These are phyloP conservation scores for Populus hybrid DNA, from an alignment of 441 rosid species.

Conservation along the genomic window DNA sequence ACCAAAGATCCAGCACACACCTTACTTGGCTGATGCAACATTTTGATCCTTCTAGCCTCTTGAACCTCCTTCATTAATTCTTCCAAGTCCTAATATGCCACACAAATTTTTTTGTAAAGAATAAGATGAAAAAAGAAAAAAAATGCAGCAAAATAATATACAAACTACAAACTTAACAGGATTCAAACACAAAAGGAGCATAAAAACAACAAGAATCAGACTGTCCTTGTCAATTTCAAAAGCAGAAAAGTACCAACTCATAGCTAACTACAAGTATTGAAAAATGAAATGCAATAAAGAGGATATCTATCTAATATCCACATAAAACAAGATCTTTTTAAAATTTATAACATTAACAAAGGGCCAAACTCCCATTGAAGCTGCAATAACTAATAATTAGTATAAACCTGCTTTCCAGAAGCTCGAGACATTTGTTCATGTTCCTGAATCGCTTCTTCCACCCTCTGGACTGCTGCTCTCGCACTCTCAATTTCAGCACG, in stretches of 20 bases:
- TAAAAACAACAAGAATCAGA: not conserved
- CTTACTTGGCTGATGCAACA: slow-evolving; percentile 99
- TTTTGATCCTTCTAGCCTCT: slow-evolving; percentile 96
- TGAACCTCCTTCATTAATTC: slow-evolving; percentile 97
- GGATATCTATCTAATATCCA: not conserved
- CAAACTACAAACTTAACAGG: slow-evolving; percentile 7
- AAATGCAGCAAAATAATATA: slow-evolving; percentile 9
- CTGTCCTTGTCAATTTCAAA: not conserved
- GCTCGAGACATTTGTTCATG: slow-evolving; percentile 77
- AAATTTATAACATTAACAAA: not conserved
- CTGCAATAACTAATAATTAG: not conserved
- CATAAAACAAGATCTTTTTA: not conserved
- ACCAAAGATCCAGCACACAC: slow-evolving; percentile 30
- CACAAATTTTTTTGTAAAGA: not conserved
- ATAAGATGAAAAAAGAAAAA: not conserved
- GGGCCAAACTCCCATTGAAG: not conserved
- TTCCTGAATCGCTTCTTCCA: slow-evolving; percentile 91
- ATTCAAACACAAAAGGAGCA: not conserved
- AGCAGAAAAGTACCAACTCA: not conserved
- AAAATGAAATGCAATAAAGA: not conserved
- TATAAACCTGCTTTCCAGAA: slow-evolving; percentile 65
- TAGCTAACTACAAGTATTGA: slow-evolving; percentile 4
- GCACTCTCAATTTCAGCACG: slow-evolving; percentile 96
- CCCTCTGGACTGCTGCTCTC: slow-evolving; percentile 94
- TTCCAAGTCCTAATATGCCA: slow-evolving; percentile 67